Evolutionary conservation across 2,329 filamentous ascomycete genomes (phyloP).

Genomic region (Colletotrichum theobromicola): DNA sequence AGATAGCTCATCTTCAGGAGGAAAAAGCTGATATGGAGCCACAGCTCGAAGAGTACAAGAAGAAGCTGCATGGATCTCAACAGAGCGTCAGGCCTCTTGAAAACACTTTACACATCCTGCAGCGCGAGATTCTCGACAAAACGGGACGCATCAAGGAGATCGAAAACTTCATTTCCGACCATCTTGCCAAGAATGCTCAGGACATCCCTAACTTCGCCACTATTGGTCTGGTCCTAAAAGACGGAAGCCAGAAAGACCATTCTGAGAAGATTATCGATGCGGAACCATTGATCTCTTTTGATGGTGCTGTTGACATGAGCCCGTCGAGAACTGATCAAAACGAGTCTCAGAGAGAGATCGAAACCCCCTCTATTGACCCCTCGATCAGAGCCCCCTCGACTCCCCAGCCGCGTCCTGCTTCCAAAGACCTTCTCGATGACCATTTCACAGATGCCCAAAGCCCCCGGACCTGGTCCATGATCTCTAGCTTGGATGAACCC

Average conservation of each 20-base stretch:
- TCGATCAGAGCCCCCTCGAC: not conserved
- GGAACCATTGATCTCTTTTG: not conserved
- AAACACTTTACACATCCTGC: not conserved
- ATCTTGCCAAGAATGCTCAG: not conserved
- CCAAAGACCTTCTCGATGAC: not conserved
- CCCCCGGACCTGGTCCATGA: not conserved
- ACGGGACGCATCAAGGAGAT: constrained; percentile 3
- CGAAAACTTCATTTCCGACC: not conserved
- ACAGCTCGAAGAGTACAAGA: not conserved
- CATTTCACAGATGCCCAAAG: not conserved
- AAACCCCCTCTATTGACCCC: not conserved
- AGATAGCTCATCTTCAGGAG: not conserved
- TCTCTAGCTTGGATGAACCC: not conserved
- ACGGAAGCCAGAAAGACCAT: not conserved
- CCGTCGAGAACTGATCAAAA: not conserved
- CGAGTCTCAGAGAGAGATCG: not conserved
- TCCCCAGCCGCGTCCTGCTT: not conserved
- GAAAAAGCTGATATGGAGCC: not conserved
- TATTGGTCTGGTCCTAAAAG: not conserved
- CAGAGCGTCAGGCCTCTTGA: not conserved
- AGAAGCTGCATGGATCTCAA: not conserved
- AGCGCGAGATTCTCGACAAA: not conserved
- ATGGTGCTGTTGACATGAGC: not conserved
- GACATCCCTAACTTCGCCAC: not conserved
- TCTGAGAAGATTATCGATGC: not conserved